Conservation (phyloP, 257 asterid genomes). For the Petunia axillaris region DNA sequence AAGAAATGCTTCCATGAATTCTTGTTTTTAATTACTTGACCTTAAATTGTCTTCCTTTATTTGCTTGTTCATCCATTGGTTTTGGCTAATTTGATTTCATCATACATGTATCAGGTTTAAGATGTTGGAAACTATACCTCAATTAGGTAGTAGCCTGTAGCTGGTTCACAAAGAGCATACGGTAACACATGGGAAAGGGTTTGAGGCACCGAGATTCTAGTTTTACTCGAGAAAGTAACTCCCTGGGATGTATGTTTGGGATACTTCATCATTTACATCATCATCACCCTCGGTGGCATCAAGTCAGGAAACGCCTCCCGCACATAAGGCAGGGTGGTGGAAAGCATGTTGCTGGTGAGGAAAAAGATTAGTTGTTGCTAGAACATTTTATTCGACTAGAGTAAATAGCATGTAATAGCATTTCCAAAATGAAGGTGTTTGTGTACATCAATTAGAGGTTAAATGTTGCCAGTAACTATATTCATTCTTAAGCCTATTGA, state of each 20-base stretch:
- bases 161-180: not conserved
- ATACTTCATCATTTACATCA: constrained; percentile 64
- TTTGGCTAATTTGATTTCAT: constrained; percentile 6
- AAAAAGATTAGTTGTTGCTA: not conserved
- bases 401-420: not conserved
- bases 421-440: not conserved
- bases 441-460: not conserved
- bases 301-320: constrained; percentile 63
- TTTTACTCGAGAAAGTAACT: constrained; percentile 38
- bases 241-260: constrained; percentile 66
- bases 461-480: not conserved
- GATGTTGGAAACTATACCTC: constrained; percentile 1
- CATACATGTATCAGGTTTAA: constrained; percentile 14
- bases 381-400: not conserved
- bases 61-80: not conserved
- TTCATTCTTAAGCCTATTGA: not conserved
- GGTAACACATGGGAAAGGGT: constrained; percentile 48
- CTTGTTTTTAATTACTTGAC: not conserved
- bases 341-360: constrained; percentile 42
- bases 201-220: constrained; percentile 36
- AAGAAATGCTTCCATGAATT: not conserved
- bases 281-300: constrained; percentile 49
- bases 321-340: constrained; percentile 37
- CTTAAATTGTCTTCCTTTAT: not conserved
- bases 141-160: not conserved